Base-by-base conservation (phyloP, 345 rosid species). In the Hibiscus mutabilis region DNA sequence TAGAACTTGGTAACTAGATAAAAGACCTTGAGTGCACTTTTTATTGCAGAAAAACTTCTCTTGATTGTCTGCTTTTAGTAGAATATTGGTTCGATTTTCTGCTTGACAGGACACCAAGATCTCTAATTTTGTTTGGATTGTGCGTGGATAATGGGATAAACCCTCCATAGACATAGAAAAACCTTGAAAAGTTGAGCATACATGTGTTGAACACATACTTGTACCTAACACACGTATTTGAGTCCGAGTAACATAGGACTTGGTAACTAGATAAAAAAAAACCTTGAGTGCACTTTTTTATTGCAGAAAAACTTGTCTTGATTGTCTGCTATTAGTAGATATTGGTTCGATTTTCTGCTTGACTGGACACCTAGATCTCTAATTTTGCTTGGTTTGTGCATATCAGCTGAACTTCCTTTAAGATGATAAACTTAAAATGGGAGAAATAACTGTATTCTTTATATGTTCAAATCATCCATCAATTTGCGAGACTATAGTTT, bases 401-500 rank as follows among this genome's bases (percentile, higher is more conserved):
- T 31, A 68, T 29, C 2, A 2, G 27, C 27, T 31, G 24, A 47
- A 24, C 31, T 49, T 49, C 14, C 8, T 62, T 27, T 22, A 49
- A 67, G 14, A 11, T 9, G 6, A 27, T 57, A 27, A 29, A 29
- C 71, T 46, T 51, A 27, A 49, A 16, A 11, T n/a, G n/a, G 56
- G 53, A 44, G 52, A 67, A 33, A 25, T 31, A 74, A 2, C 10
- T 15, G n/a, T 46, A 21, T 47, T 66, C 13, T 27, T 33, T 29
- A 57, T 73, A 10, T 40, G 5, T 27, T 65, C 60, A 15, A 46
- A 63, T 51, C 63, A 24, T 16, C 40, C 69, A 63, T 64, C 2
- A 46, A 73, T 40, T 60, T 73, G 56, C 68, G 25, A 16, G 70
- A 24, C 21, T 6, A 25, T n/a, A 46, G 57, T 66, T 66, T 66